Evolutionary conservation across 169 alveolate genomes (phyloP), one percentile per base, ranked within the genome.

Genomic region (Miamiensis avidus): DNA sequence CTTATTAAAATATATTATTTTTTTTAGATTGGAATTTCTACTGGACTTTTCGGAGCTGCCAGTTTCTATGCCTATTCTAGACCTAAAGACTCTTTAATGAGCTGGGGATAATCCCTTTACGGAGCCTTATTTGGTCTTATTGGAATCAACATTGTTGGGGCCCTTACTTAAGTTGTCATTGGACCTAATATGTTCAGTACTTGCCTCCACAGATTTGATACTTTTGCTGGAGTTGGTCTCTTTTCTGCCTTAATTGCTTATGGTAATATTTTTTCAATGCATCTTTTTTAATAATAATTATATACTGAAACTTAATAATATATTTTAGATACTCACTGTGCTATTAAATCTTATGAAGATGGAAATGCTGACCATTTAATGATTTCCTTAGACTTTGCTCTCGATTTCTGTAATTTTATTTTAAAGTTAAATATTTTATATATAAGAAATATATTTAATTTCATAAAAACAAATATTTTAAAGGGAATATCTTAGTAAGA

Each of bases 351-450:
- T 27, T 77, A 77, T 33, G 82, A 77, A 77, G 26, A 33, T 29
- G 82, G 82, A 6, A 77, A 77, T 33, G 33, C 82, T 33, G 82
- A 77, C 33, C 82, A 77, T 31, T 77, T 77, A 27, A 69, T 64
- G 34, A 69, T 33, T 33, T 77, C 82, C 0, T 26, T 77, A 6
- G 82, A 77, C 27, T 77, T 77, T 29, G 82, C 82, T 33, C 64
- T 77, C 28, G 82, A 77, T 77, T 77, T 77, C 82, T 77, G 82
- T 64, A 77, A 77, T 77, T 69, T 77, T 31, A 77, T 31, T 31
- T 49, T 49, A 49, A 49, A 49, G 4, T 11, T 11, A 20, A 49
- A 49, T 11, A 49, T 49, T 11, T 11, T 11, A 49, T 49, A 49
- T 49, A 49, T 49, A 49, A 49, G 20, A 49, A 49, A 49, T 11